Base-by-base conservation (phyloP, 768 basidiomycete genomes). In the Tremella fuciformis region DNA sequence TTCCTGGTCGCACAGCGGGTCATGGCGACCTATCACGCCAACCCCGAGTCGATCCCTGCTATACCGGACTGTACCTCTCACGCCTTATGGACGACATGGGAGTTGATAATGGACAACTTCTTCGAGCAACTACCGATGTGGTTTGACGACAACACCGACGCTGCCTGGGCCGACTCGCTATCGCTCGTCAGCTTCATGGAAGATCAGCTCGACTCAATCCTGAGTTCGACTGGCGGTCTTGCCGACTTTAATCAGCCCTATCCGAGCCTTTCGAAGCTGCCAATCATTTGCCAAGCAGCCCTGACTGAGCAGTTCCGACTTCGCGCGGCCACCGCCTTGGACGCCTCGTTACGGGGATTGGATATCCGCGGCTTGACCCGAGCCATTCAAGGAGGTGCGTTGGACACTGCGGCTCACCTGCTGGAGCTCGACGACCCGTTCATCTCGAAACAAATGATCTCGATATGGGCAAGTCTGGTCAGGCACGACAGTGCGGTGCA, bases 31-130 rank as follows among this genome's bases (percentile, higher is more conserved):
- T 74, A 74, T 49, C 46, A 51, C n/a, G 50, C 59, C 18, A 58
- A 58, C 25, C 72, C 72, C 13, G 65, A 69, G 42, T 67, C 65
- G 15, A 69, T 67, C 18, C 72, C 72, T 3, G 8, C 57, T 19
- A 69, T 74, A 18, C 67, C 67, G 3, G 47, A 53, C 15, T 57
- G 65, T 3, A 67, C 60, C 0, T 48, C 65, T 8, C 71, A 74
- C 50, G 34, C 61, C 1, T 52, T 74, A 7, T 74, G 72, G 72
- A 63, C 59, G 3, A 64, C 63, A 8, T 74, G 72, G 72, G 72
- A 74, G 42, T 54, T 74, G 15, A 69, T 71, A 51, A 57, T 74
- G 22, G 72, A 74, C 49, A 70, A 68, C 39, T 56, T 74, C 18
- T 74, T 74, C 54, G 67, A 69, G 47, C 72, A 74, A 48, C 50